These are phyloP conservation scores for Cyberlindnera mississippiensis DNA, from an alignment of 805 yeast genomes.

Conservation along the genomic window DNA sequence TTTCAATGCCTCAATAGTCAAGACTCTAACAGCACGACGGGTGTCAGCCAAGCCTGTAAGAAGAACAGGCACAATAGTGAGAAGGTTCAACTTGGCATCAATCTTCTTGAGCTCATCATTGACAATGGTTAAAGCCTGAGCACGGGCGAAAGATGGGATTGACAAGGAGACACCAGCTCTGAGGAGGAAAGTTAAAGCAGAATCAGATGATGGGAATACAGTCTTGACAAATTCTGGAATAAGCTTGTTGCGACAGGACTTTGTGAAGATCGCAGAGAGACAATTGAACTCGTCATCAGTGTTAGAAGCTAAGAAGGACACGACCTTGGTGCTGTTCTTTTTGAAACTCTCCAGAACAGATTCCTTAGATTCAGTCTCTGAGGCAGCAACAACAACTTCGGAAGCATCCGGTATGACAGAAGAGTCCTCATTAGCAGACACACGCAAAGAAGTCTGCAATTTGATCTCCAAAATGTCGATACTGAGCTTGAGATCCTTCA, in stretches of 20 bases:
- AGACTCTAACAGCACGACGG: constrained; percentile 46
- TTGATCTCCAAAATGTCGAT: constrained; percentile 56
- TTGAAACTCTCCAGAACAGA: constrained; percentile 18
- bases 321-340: constrained; percentile 14
- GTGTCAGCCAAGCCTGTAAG: constrained; percentile 50
- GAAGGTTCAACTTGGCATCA: constrained; percentile 38
- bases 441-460: constrained; percentile 56
- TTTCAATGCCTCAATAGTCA: constrained; percentile 36
- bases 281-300: constrained; percentile 38
- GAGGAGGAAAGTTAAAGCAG: constrained; percentile 53
- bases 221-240: constrained; percentile 28
- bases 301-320: constrained; percentile 35
- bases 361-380: constrained; percentile 9
- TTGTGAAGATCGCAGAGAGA: constrained; percentile 40
- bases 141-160: constrained; percentile 55
- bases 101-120: constrained; percentile 31
- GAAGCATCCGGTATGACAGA: constrained; percentile 12
- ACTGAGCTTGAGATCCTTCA: constrained; percentile 33
- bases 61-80: constrained; percentile 56
- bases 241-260: constrained; percentile 34
- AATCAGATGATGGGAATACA: constrained; percentile 37
- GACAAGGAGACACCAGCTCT: constrained; percentile 54
- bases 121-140: constrained; percentile 43
- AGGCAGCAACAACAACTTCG: constrained; percentile 16
- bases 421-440: constrained; percentile 28